phyloP scores from a whole-genome alignment of 768 basidiomycete genomes.

The Trametopsis cervina region DNA sequence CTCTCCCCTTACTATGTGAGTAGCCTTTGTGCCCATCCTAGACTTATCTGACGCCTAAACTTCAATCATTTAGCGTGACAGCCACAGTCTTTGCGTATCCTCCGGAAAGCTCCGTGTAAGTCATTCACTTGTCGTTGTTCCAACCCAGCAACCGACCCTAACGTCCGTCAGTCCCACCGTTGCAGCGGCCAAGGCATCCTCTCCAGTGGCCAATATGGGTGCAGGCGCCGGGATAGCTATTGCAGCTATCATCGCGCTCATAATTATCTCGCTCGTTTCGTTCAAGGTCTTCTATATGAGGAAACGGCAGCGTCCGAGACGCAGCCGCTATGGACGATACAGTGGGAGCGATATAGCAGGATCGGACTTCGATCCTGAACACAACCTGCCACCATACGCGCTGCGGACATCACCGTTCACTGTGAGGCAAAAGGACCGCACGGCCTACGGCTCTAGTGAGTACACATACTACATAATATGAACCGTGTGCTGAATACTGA shows the following conservation, averaged over 20 bases:
- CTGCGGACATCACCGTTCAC: neutral
- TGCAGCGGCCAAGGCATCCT: neutral
- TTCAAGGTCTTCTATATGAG: neutral
- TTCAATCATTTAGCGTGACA: neutral
- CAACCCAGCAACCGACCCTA: neutral
- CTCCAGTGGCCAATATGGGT: neutral
- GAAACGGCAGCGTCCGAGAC: neutral
- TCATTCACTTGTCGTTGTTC: neutral
- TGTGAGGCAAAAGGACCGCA: no score
- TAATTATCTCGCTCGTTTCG: neutral
- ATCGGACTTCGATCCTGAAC: no score
- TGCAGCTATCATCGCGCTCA: neutral
- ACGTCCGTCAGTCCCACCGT: neutral
- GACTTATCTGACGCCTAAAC: no score
- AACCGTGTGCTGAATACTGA: no score
- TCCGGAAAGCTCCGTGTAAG: neutral
- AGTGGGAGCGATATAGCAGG: no score
- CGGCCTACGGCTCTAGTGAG: no score
- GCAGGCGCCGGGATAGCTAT: neutral
- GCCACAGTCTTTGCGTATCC: neutral
- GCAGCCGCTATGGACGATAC: no score
- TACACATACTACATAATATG: no score
- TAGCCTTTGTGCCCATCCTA: no score
- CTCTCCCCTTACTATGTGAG: no score
- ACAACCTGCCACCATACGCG: neutral